Evolutionary conservation across 2,329 filamentous ascomycete genomes (phyloP).

Genomic region (Fusarium pseudograminearum): DNA sequence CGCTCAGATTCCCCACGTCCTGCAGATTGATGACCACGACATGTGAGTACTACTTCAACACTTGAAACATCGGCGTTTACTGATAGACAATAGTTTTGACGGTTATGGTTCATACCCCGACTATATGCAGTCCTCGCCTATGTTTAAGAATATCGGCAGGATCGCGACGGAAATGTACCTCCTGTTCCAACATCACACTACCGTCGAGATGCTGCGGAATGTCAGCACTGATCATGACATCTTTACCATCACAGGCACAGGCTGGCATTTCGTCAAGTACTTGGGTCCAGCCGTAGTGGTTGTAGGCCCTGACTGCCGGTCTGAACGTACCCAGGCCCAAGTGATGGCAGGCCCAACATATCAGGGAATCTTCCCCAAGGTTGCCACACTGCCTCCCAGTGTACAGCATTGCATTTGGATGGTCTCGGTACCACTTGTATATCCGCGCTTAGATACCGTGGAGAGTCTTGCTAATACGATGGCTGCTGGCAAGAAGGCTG

Average conservation of each 20-base stretch:
- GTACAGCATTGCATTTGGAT: conserved; percentile 99
- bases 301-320: conserved; percentile 90
- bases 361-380: conserved; percentile 95
- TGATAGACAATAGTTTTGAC: conserved; percentile 76
- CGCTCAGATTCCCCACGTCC: conserved; percentile 93
- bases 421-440: conserved; percentile 89
- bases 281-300: conserved; percentile 91
- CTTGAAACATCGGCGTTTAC: conserved; percentile 5
- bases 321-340: conserved; percentile 88
- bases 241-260: conserved; percentile 96
- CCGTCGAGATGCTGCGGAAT: conserved; percentile 90
- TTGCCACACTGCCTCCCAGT: conserved; percentile 88
- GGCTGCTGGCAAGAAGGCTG: conserved; percentile 94
- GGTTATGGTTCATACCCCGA: conserved; percentile 97
- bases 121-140: conserved; percentile 97
- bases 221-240: conserved; percentile 89
- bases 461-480: conserved; percentile 93
- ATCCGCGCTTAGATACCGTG: conserved; percentile 90
- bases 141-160: conserved; percentile 98
- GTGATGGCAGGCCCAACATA: conserved; percentile 97
- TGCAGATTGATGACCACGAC: conserved; percentile 96
- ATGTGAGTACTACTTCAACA: conserved; percentile 75
- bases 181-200: conserved; percentile 98
- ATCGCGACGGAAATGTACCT: conserved; percentile 98
- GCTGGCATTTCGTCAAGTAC: conserved; percentile 99